phyloP scores from a whole-genome alignment of 2,329 filamentous ascomycete species.

The Alternaria ventricosa region DNA sequence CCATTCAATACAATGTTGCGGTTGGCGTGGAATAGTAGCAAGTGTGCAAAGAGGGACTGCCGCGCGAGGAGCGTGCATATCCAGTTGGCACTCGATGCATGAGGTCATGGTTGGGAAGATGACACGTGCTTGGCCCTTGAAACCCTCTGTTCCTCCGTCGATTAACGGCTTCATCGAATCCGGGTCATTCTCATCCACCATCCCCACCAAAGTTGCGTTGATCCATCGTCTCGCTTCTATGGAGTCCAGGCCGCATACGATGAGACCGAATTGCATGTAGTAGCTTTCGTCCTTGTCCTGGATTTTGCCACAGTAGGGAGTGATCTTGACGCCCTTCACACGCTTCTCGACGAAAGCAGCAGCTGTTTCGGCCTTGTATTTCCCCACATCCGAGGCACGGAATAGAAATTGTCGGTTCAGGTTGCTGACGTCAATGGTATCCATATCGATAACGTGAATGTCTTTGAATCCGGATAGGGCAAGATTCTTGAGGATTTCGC shows the following conservation, averaged over 20 bases:
- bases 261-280: slow-evolving; percentile 94
- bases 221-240: slow-evolving; percentile 99
- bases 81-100: slow-evolving; percentile 97
- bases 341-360: slow-evolving; percentile 89
- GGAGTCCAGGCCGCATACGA: slow-evolving; percentile 94
- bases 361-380: slow-evolving; percentile 90
- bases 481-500: slow-evolving; percentile 95
- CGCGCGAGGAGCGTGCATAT: slow-evolving; percentile 98
- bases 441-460: slow-evolving; percentile 99
- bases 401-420: slow-evolving; percentile 98
- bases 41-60: slow-evolving; percentile 96
- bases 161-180: slow-evolving; percentile 93
- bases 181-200: slow-evolving; percentile 82
- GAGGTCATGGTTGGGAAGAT: slow-evolving; percentile 91
- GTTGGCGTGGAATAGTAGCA: slow-evolving; percentile 93
- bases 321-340: slow-evolving; percentile 90
- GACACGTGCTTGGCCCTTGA: slow-evolving; percentile 95
- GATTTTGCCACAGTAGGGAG: slow-evolving; percentile 90
- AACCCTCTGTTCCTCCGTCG: slow-evolving; percentile 96
- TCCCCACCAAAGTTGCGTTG: slow-evolving; percentile 87
- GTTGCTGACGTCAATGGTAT: slow-evolving; percentile 98
- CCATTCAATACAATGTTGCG: slow-evolving; percentile 98
- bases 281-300: slow-evolving; percentile 97
- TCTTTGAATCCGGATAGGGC: slow-evolving; percentile 94
- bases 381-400: slow-evolving; percentile 87